Percentiles rank a stretch among this genome's conserved stretches.
Evolutionary conservation across 495 filamentous ascomycete species (phyloP).

Genomic region (Penicillium argentinense): DNA sequence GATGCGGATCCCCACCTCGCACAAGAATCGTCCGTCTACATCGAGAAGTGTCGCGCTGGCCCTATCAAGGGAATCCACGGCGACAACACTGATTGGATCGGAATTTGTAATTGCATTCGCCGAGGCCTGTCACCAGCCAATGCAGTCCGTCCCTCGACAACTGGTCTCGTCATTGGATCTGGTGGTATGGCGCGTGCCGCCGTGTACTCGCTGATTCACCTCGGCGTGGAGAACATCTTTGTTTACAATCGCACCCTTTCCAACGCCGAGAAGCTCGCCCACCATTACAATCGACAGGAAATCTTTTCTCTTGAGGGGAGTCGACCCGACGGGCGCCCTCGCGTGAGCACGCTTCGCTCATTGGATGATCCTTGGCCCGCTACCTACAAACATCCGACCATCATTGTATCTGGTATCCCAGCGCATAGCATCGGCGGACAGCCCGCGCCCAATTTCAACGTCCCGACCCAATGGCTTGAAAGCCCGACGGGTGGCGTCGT

Average conservation of each 20-base stretch:
- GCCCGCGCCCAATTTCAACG: slow-evolving; percentile 64
- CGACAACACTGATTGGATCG: slow-evolving; percentile 83
- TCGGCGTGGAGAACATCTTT: slow-evolving; percentile 74
- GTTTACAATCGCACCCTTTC: slow-evolving; percentile 65
- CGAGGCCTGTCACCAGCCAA: slow-evolving; percentile 76
- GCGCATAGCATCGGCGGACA: slow-evolving; percentile 61
- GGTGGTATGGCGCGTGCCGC: slow-evolving; percentile 79
- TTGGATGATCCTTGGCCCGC: slow-evolving; percentile 62
- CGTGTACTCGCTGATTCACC: slow-evolving; percentile 74
- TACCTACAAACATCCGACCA: slow-evolving; percentile 64
- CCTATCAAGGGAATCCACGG: slow-evolving; percentile 67
- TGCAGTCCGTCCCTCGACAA: slow-evolving; percentile 65
- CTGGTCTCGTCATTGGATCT: slow-evolving; percentile 71
- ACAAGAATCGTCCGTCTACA: slow-evolving; percentile 45
- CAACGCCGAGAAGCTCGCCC: slow-evolving; percentile 62
- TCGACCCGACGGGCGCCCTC: slow-evolving; percentile 27
- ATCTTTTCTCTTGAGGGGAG: slow-evolving; percentile 21
- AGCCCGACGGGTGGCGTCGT: slow-evolving; percentile 79
- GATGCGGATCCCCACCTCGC: slow-evolving; percentile 39
- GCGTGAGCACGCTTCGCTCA: slow-evolving; percentile 55
- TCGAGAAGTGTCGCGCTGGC: slow-evolving; percentile 61
- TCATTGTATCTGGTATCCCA: slow-evolving; percentile 73
- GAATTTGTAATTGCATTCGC: slow-evolving; percentile 67
- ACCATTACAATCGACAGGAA: slow-evolving; percentile 62
- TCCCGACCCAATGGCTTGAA: slow-evolving; percentile 69